Conservation (phyloP, 208 protist genomes). For the Histomonas meleagridis region DNA sequence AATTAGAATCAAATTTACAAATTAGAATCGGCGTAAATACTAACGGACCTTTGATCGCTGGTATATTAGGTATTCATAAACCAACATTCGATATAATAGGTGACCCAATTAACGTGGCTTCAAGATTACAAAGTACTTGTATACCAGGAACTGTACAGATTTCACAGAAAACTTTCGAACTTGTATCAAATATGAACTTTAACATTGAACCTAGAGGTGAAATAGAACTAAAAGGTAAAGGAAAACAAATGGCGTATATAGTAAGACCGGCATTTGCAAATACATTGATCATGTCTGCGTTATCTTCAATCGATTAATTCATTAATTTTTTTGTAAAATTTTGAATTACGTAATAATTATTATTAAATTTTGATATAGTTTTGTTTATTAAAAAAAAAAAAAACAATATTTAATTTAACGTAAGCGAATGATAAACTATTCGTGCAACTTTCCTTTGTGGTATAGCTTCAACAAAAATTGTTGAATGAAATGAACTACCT, state of each 20-base stretch:
- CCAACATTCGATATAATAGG: neutral
- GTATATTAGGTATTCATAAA: neutral
- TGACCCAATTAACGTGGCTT: neutral
- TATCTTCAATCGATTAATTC: no score
- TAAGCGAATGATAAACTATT: no score
- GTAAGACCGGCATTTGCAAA: no score
- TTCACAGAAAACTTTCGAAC: neutral
- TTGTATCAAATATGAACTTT: neutral
- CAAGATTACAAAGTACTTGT: neutral
- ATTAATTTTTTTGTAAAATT: no score
- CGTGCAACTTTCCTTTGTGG: no score
- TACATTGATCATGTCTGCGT: no score
- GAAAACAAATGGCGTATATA: neutral
- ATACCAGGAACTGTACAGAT: neutral
- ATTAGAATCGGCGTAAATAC: slow-evolving; percentile 11
- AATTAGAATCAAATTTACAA: neutral
- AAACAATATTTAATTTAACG: no score
- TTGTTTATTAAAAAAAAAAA: no score
- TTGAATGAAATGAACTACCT: no score
- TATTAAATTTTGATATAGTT: no score
- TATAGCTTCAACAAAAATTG: no score
- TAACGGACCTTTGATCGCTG: neutral
- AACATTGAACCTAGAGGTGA: neutral
- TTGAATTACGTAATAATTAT: no score
- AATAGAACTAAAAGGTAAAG: slow-evolving; percentile 6